Conservation (phyloP, 305 asterid genomes). For the Ajuga reptans region DNA sequence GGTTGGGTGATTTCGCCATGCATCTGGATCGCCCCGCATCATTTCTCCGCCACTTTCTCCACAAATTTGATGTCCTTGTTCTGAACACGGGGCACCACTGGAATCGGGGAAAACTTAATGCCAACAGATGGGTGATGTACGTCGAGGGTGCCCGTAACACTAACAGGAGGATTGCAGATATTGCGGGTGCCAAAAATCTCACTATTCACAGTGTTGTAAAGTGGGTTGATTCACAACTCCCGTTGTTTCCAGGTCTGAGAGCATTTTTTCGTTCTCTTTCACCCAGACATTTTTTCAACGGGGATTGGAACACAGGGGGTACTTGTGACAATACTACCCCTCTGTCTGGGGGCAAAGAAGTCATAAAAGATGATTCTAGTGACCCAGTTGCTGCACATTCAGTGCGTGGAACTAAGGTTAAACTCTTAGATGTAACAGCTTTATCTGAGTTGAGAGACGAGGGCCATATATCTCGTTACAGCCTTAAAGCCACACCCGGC, state of each 20-base stretch:
- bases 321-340: conserved; percentile 82
- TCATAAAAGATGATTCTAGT: conserved; percentile 52
- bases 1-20: conserved; percentile 54
- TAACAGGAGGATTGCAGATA: conserved; percentile 43
- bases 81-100: conserved; percentile 94
- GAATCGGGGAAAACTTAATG: conserved; percentile 80
- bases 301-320: conserved; percentile 98
- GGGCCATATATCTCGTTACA: conserved; percentile 83
- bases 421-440: conserved; percentile 63
- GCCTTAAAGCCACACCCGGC: conserved; percentile 64
- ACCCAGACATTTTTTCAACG: conserved; percentile 83
- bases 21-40: conserved; percentile 87
- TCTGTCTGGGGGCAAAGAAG: conserved; percentile 55
- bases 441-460: conserved; percentile 81
- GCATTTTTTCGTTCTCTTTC: conserved; percentile 68
- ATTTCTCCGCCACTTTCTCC: conserved; percentile 50
- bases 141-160: conserved; percentile 61
- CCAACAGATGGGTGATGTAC: conserved; percentile 79
- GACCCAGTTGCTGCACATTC: conserved; percentile 67
- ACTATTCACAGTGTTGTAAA: conserved; percentile 54
- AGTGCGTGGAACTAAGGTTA: conserved; percentile 56
- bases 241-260: conserved; percentile 53
- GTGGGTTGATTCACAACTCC: conserved; percentile 78
- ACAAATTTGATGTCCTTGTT: conserved; percentile 53
- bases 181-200: conserved; percentile 61